A percentile compares a stretch with the other conserved stretches of the same genome.
Evolutionary conservation across 2,329 filamentous ascomycete species (phyloP).

Genomic region (Apiospora marii): DNA sequence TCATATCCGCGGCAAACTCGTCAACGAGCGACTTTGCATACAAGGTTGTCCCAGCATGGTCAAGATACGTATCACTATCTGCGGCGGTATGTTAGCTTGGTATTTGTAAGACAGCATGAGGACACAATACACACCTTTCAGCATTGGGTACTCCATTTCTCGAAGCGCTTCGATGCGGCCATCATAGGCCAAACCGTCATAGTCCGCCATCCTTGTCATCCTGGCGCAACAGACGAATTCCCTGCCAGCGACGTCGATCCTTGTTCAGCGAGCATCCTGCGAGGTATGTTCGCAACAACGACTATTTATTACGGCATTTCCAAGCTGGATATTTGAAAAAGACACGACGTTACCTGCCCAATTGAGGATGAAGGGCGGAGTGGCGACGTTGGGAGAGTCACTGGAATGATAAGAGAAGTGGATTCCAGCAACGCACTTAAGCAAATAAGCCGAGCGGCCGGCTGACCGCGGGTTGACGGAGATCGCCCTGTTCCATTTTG

Average conservation of each 20-base stretch:
- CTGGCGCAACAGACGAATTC: neutral
- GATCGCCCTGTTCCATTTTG: conserved; percentile 32
- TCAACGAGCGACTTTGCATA: conserved; percentile 84
- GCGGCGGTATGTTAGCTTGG: neutral
- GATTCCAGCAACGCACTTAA: neutral
- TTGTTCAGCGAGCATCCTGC: conserved; percentile 7
- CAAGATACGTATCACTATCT: conserved; percentile 79
- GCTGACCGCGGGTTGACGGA: conserved; percentile 27
- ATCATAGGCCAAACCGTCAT: conserved; percentile 57
- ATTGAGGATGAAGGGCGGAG: neutral
- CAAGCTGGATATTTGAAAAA: neutral
- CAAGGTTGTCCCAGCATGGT: conserved; percentile 93
- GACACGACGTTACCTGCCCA: neutral
- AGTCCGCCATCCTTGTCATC: conserved; percentile 1
- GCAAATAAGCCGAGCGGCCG: conserved; percentile 9
- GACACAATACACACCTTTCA: conserved; percentile 59
- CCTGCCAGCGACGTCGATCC: neutral
- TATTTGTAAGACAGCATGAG: neutral
- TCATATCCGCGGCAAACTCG: conserved; percentile 80
- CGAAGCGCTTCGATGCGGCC: conserved; percentile 65
- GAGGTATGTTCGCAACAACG: neutral
- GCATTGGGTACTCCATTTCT: conserved; percentile 71
- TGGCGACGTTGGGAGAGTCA: neutral
- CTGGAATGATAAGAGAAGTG: conserved; percentile 20
- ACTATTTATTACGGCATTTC: neutral